Base-by-base conservation (phyloP, 2,329 filamentous ascomycete genomes). In the Trichoderma brevicompactum region DNA sequence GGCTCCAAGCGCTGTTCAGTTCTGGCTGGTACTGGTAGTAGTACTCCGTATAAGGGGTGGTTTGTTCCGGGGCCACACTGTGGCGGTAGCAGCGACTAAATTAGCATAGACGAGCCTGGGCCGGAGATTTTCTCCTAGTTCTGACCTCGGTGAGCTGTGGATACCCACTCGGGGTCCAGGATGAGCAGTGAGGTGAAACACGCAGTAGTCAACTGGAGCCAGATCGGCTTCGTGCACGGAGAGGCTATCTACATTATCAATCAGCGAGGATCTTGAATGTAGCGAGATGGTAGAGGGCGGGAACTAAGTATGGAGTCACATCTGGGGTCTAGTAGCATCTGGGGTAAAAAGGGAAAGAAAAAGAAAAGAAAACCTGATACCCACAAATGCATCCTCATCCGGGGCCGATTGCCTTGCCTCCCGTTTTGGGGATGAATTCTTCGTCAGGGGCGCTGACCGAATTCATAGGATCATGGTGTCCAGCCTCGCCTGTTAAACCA, bases 121-220 rank as follows among this genome's bases (percentile, higher is more conserved):
- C 23, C 56, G 56, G 56, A 49, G 56, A 50, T 50, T 60, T 50
- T 41, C 34, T 60, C 56, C 56, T 5, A 41, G 36, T 19, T 32
- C 15, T 43, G 9, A 44, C 44, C 6, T 49, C 36, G 56, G 15
- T 50, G 56, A 50, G 34, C 56, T 32, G 17, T 9, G 7, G 13
- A 50, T 32, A 48, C 34, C 44, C 44, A 34, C 44, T 6, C 34
- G 56, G 36, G 46, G 9, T 60, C 44, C 9, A 17, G 17, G 17
- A 17, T 28, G 15, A 12, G 53, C 9, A 49, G 40, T 10, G 44
- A 8, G 6, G 40, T 49, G 43, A 40, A 60, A 60, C 34, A 48
- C 40, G 32, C 43, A 32, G 17, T 43, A 5, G 34, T n/a, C 12
- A 28, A 17, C 9, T 23, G 17, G n/a, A 12, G 23, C 28, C n/a